Conservation (phyloP, 257 asterid species). For the Solanum boliviense region DNA sequence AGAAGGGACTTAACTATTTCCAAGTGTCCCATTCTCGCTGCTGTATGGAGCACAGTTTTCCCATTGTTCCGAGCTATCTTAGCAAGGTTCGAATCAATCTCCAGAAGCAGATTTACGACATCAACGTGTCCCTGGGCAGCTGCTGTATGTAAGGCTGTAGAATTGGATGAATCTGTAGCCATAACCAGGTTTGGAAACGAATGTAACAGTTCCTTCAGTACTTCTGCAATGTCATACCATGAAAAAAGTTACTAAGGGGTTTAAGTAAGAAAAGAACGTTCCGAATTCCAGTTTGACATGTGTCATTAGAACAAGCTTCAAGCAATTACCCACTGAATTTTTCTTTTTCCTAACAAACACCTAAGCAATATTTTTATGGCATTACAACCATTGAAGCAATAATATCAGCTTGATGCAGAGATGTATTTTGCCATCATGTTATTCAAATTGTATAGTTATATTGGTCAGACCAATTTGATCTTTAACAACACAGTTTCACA, state of each 20-base stretch:
- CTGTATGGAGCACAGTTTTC: conserved; percentile 86
- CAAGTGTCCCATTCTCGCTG: conserved; percentile 94
- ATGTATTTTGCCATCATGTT: background rate
- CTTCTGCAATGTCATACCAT: conserved; percentile 40
- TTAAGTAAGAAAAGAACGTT: background rate
- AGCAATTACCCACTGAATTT: background rate
- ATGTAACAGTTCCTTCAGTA: conserved; percentile 59
- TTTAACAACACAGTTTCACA: background rate
- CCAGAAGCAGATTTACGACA: conserved; percentile 72
- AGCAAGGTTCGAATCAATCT: conserved; percentile 62
- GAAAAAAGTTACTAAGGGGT: background rate
- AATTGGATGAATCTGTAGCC: conserved; percentile 78
- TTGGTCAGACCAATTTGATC: background rate
- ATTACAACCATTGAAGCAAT: background rate
- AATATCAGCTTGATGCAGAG: background rate
- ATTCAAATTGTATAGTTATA: background rate
- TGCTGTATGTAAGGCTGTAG: conserved; percentile 92
- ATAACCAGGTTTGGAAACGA: conserved; percentile 66
- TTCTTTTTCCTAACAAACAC: background rate
- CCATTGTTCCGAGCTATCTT: conserved; percentile 90
- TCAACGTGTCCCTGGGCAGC: conserved; percentile 83
- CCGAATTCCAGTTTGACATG: background rate
- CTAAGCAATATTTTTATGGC: background rate
- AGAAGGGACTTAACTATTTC: conserved; percentile 75
- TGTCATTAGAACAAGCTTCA: background rate